Evolutionary conservation across 305 asterid species (phyloP), one percentile per base, ranked within the genome.

Genomic region (Fraxinus dipetala): DNA sequence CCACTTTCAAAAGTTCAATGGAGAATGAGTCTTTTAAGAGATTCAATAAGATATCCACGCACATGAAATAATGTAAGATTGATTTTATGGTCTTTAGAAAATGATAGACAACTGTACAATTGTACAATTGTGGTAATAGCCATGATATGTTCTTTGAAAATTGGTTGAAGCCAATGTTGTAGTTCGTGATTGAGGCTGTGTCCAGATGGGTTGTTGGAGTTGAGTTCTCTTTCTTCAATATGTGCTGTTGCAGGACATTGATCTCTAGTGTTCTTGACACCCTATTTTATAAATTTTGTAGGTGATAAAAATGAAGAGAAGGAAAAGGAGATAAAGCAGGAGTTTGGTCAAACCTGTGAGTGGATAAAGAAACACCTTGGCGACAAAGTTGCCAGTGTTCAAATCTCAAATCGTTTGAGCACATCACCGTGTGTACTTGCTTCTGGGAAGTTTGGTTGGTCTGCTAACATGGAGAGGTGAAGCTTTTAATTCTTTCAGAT

Each of bases 391-490:
- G 93, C 98, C 18, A 89, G 95, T 40, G 99, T 96, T 76, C 98
- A 96, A 81, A 90, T 96, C 81, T 96, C 99, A 67, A 94, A 87
- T 82, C 98, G 98, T 72, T 92, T 96, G 78, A 90, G 97, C 84
- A 16, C 91, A 54, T 96, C 99, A 43, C 99, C 99, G 76, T 94
- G 98, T 87, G 98, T 93, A 85, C 98, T 96, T 88, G 98, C 95
- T 61, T 86, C 99, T 0, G 98, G 98, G 83, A 96, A 96, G 86
- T 96, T 96, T 87, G 98, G 99, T 72, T 94, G 98, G 98, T 96
- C 99, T 82, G 98, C 99, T 63, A 94, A 96, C 84, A 96, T 96
- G 99, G 99, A 96, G 89, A 93, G 98, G 98, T 93, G 76, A 82
- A 6, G 51, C 82, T 7, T 73, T 78, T 4, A 6, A 45, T 10